phyloP scores from a whole-genome alignment of 257 asterid species.

The Nicotiana otophora region DNA sequence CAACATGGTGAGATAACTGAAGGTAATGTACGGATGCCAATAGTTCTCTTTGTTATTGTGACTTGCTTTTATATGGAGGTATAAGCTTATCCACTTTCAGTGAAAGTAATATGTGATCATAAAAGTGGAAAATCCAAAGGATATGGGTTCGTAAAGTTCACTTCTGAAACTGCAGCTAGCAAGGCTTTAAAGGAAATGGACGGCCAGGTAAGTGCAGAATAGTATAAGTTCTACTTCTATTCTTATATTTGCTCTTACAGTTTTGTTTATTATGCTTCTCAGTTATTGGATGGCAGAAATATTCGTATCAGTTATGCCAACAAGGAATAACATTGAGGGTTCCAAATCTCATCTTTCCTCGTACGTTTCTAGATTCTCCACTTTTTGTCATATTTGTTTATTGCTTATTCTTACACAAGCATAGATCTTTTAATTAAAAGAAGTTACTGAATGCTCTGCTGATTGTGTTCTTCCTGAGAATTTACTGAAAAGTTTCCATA shows the following conservation, averaged over 20 bases:
- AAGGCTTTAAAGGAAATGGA: slow-evolving; percentile 69
- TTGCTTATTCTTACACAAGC: background rate
- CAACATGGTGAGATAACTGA: slow-evolving; percentile 55
- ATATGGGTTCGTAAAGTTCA: slow-evolving; percentile 62
- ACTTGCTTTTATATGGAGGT: background rate
- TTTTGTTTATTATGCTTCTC: slow-evolving; percentile 1
- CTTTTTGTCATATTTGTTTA: background rate
- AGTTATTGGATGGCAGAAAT: slow-evolving; percentile 68
- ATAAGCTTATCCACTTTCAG: slow-evolving; percentile 26
- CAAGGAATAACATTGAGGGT: slow-evolving; percentile 19
- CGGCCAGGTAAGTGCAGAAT: slow-evolving; percentile 43
- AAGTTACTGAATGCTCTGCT: background rate
- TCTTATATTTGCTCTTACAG: background rate
- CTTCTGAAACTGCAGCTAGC: slow-evolving; percentile 43
- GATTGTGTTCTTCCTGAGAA: background rate
- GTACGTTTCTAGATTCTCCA: background rate
- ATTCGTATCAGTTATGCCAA: slow-evolving; percentile 50
- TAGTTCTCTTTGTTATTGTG: background rate
- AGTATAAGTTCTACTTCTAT: background rate
- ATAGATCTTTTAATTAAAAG: background rate
- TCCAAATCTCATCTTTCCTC: background rate
- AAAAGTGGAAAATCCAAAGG: slow-evolving; percentile 72
- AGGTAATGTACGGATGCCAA: slow-evolving; percentile 26
- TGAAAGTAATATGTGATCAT: slow-evolving; percentile 70
- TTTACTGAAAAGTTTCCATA: background rate